Conservation (phyloP, 352 stramenopile species). For the Globisporangium barbulae region DNA sequence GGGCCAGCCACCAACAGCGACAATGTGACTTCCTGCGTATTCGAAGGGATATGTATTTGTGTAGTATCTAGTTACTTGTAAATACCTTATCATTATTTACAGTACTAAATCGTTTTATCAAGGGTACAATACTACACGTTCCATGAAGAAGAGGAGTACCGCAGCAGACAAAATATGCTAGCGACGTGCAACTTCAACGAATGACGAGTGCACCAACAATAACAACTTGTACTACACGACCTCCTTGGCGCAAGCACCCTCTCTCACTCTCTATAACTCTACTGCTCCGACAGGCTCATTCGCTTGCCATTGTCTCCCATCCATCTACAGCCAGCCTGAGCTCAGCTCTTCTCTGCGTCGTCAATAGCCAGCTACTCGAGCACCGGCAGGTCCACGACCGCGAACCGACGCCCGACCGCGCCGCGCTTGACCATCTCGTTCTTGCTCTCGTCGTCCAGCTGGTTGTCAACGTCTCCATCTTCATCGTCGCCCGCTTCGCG, state of each 20-base stretch:
- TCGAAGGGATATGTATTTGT: not conserved
- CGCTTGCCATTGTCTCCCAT: too few relatives aligned
- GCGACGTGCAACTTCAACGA: slow-evolving; percentile 5
- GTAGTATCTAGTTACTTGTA: not conserved
- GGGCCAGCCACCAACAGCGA: not conserved
- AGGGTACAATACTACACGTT: not conserved
- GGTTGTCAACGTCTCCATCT: not conserved
- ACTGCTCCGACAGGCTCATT: not conserved
- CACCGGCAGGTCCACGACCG: slow-evolving; percentile 9
- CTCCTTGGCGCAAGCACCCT: not conserved
- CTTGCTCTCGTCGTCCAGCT: slow-evolving; percentile 13
- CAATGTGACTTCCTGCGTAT: not conserved
- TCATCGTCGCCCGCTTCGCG: slow-evolving; percentile 15
- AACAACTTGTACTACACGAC: not conserved
- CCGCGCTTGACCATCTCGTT: slow-evolving; percentile 12
- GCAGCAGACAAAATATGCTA: not conserved
- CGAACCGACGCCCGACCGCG: slow-evolving; percentile 17
- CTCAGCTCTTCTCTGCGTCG: not conserved
- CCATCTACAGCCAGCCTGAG: not conserved
- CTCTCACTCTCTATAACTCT: not conserved
- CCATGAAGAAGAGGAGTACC: not conserved
- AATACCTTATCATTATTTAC: too few relatives aligned
- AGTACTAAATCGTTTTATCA: not conserved
- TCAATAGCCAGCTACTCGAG: slow-evolving; percentile 1
- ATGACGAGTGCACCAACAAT: slow-evolving; percentile 4